Conservation (phyloP, 2,329 filamentous ascomycete genomes). For the Zasmidium angulare region DNA sequence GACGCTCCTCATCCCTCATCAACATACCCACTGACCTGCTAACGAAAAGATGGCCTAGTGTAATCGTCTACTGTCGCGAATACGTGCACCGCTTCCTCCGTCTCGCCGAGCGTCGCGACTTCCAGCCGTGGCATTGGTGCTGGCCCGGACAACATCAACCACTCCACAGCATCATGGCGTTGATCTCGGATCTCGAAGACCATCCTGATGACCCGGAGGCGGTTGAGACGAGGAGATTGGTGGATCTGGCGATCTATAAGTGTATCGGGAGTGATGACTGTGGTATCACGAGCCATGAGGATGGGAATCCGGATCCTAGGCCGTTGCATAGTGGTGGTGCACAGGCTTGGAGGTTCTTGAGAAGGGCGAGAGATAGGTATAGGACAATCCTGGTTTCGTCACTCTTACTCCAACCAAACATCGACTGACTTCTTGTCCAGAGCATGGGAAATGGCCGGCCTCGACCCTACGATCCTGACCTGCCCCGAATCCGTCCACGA, state of each 20-base stretch:
- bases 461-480: conserved; percentile 22
- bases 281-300: conserved; percentile 21
- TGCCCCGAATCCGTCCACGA: conserved; percentile 22
- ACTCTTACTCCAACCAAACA: not conserved
- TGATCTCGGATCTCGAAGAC: conserved; percentile 27
- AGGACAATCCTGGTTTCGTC: not conserved
- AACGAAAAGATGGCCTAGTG: conserved; percentile 14
- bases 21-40: conserved; percentile 7
- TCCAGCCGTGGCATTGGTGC: conserved; percentile 28
- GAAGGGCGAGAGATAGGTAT: conserved; percentile 21
- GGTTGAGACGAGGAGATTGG: conserved; percentile 20
- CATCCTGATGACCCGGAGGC: conserved; percentile 21
- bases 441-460: conserved; percentile 25
- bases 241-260: conserved; percentile 24
- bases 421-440: conserved; percentile 7
- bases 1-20: not conserved
- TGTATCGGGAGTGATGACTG: conserved; percentile 22
- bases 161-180: conserved; percentile 26
- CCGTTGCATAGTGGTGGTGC: conserved; percentile 21
- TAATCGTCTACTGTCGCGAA: conserved; percentile 22
- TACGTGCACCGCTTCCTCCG: conserved; percentile 25
- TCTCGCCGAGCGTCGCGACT: conserved; percentile 22
- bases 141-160: conserved; percentile 28
- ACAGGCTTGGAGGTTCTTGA: conserved; percentile 25
- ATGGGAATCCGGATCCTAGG: conserved; percentile 19